Conservation (phyloP, 1,284 basidiomycete genomes). For the Trametes hirsuta region DNA sequence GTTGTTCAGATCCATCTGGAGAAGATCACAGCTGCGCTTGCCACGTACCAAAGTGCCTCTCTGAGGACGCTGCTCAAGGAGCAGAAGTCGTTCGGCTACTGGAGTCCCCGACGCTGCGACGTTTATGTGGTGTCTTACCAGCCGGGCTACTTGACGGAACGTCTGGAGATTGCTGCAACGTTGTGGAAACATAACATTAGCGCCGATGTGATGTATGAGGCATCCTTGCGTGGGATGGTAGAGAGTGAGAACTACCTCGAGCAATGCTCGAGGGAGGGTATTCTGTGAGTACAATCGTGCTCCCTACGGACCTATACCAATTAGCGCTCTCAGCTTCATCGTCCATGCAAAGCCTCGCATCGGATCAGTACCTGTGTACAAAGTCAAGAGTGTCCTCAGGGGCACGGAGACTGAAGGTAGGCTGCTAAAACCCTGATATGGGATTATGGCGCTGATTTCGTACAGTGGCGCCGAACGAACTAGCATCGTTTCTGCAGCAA, state of each 20-base stretch:
- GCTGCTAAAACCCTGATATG: constrained; percentile 19
- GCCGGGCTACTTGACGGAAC: constrained; percentile 72
- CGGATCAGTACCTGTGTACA: constrained; percentile 67
- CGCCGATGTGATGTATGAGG: constrained; percentile 87
- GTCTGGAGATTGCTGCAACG: constrained; percentile 76
- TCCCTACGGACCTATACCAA: neutral
- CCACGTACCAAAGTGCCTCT: constrained; percentile 71
- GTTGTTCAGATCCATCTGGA: constrained; percentile 82
- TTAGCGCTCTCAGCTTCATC: constrained; percentile 54
- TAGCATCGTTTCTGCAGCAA: constrained; percentile 72
- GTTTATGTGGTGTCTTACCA: constrained; percentile 85
- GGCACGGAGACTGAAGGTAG: constrained; percentile 74
- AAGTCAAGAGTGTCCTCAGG: constrained; percentile 78
- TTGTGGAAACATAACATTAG: constrained; percentile 85
- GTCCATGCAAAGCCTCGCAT: constrained; percentile 65
- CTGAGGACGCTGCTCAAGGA: constrained; percentile 79
- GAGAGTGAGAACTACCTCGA: constrained; percentile 69
- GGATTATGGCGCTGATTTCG: constrained; percentile 3
- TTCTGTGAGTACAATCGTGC: constrained; percentile 55
- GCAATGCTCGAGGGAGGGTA: constrained; percentile 73
- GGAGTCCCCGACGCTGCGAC: constrained; percentile 85
- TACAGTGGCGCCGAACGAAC: constrained; percentile 68
- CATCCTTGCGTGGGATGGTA: constrained; percentile 54
- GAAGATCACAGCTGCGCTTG: constrained; percentile 75
- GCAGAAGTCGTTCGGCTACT: constrained; percentile 82